Conservation (phyloP, 352 stramenopile species). For the Phytopythium ostracodes region DNA sequence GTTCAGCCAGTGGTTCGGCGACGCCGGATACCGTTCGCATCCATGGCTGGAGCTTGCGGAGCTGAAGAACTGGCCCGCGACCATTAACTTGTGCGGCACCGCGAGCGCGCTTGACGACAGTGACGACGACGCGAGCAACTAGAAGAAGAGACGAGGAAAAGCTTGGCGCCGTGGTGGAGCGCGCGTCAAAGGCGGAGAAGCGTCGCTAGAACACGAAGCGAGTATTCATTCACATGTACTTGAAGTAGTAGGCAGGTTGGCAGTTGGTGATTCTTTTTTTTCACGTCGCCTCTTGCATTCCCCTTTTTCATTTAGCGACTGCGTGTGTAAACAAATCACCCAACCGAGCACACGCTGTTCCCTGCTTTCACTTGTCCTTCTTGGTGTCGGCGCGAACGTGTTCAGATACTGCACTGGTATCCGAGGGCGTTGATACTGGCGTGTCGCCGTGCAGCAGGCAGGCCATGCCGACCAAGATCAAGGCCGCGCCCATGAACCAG, state of each 20-base stretch:
- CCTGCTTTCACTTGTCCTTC: conserved; percentile 15
- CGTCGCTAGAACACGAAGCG: background rate
- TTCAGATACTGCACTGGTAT: background rate
- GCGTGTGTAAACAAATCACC: background rate
- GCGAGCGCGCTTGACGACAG: conserved; percentile 30
- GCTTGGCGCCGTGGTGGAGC: background rate
- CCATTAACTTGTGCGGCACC: conserved; percentile 62
- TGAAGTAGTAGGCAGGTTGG: background rate
- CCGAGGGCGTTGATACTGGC: background rate
- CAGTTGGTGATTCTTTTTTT: background rate
- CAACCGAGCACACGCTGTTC: background rate
- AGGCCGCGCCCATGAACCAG: conserved; percentile 70
- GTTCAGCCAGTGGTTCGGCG: conserved; percentile 79
- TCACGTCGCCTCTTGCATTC: background rate
- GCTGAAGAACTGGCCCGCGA: conserved; percentile 72
- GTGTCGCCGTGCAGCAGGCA: conserved; percentile 66
- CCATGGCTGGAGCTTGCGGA: conserved; percentile 80
- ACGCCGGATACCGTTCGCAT: conserved; percentile 53
- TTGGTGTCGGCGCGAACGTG: conserved; percentile 11
- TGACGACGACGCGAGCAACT: conserved; percentile 10
- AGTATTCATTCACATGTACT: background rate
- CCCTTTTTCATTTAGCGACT: background rate
- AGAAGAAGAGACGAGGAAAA: background rate
- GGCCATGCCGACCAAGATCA: conserved; percentile 69
- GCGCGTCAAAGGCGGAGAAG: background rate